Base-by-base conservation (phyloP, 148 eudicot genomes). In the Mesembryanthemum crystallinum region DNA sequence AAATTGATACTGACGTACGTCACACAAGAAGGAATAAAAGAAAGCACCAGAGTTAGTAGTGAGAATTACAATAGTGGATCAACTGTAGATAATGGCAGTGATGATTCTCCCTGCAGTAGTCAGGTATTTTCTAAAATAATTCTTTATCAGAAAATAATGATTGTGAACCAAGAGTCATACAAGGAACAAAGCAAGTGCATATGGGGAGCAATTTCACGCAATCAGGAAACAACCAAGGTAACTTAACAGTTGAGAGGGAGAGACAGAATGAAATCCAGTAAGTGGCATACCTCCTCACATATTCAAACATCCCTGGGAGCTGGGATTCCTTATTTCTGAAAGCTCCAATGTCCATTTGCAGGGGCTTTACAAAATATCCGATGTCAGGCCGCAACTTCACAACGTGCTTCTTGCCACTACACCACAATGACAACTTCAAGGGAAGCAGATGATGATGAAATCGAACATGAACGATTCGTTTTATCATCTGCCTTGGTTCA, bases 291-390 rank as follows among this genome's bases (percentile, higher is more conserved):
- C 96, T 95, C 81, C 94, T 90, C 73, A 73, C 84, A 75, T 86
- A 89, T 79, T 95, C 99, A 82, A 95, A 95, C 97, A 95, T 95
- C 81, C 99, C 99, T 70, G 89, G 92, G 71, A 95, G 97, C 79
- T 89, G 92, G 74, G 93, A 87, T 80, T 90, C 96, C 83, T 85
- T 92, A 69, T 71, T 82, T 45, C 68, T 72, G 82, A 92, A 95
- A 76, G 72, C 67, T 29, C 79, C 81, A 72, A 86, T 76, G 71
- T 91, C 91, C 92, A 95, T 89, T 66, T 84, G 78, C 42, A 95
- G 89, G 79, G 99, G 99, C 86, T 88, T 95, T 25, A 95, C 87
- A 83, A 95, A 95, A 77, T 95, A 95, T 37, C 99, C 99, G 57
- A 95, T 92, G 76, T 95, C 97, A 69, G 99, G 99, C 78, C 94